phyloP scores from a whole-genome alignment of 371 early-diverging fungal species.

The Apophysomyces trapeziformis region DNA sequence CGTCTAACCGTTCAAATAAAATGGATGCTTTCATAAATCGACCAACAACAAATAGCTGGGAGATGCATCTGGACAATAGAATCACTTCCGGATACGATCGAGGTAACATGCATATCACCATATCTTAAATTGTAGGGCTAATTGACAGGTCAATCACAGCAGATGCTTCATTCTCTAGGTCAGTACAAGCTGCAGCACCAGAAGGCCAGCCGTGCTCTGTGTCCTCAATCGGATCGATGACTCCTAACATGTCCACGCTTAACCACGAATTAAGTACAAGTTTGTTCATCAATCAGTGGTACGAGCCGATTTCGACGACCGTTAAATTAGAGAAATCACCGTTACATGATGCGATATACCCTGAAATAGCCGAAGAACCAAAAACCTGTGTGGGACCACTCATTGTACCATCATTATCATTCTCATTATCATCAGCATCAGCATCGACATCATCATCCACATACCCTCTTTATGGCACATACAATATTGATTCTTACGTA shows the following conservation, averaged over 20 bases:
- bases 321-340: background rate
- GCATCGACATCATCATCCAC: background rate
- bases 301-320: background rate
- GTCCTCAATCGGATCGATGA: background rate
- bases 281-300: background rate
- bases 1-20: background rate
- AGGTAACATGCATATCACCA: background rate
- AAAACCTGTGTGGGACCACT: background rate
- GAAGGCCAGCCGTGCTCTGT: background rate
- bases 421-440: constrained; percentile 1
- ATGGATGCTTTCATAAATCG: background rate
- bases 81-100: background rate
- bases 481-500: background rate
- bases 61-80: background rate
- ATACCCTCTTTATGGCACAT: background rate
- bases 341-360: background rate
- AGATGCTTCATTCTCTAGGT: too few relatives aligned
- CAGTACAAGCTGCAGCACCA: background rate
- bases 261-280: background rate
- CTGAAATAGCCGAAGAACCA: background rate
- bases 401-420: constrained; percentile 3
- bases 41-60: background rate
- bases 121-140: background rate
- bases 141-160: background rate
- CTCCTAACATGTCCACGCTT: background rate